Evolutionary conservation across 805 yeast species (phyloP).

Genomic region (Myxozyma monticola): DNA sequence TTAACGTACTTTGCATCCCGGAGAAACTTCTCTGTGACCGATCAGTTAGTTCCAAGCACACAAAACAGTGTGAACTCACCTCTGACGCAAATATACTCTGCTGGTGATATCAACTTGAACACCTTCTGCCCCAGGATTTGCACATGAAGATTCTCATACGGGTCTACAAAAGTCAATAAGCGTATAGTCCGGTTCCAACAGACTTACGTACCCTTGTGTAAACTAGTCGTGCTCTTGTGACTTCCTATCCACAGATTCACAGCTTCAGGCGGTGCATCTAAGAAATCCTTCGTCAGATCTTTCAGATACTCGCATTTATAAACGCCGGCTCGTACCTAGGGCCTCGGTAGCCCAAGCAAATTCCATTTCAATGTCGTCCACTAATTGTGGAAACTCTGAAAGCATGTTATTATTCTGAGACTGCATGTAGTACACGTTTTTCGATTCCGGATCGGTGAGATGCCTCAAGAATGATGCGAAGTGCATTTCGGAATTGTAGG

Average conservation of each 20-base stretch:
- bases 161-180: conserved; percentile 24
- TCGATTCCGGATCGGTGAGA: conserved; percentile 18
- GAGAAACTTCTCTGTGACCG: conserved; percentile 34
- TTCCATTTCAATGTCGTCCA: conserved; percentile 25
- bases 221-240: conserved; percentile 32
- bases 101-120: conserved; percentile 41
- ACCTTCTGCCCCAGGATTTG: conserved; percentile 41
- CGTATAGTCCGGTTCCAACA: background rate
- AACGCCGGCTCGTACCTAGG: conserved; percentile 6
- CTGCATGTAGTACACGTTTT: conserved; percentile 39
- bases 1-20: conserved; percentile 35
- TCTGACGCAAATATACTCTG: conserved; percentile 21
- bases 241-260: conserved; percentile 45
- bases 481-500: conserved; percentile 33
- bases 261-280: conserved; percentile 37
- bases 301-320: too few species aligned
- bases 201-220: conserved; percentile 24
- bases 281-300: background rate
- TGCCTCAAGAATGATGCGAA: conserved; percentile 32
- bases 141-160: conserved; percentile 42
- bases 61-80: too few species aligned
- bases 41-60: too few species aligned
- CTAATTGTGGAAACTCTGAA: conserved; percentile 33
- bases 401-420: conserved; percentile 42
- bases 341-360: conserved; percentile 31